Evolutionary conservation across 495 filamentous ascomycete genomes (phyloP), one percentile per base, ranked within the genome.

Genomic region (Astrothelium macrocarpum): DNA sequence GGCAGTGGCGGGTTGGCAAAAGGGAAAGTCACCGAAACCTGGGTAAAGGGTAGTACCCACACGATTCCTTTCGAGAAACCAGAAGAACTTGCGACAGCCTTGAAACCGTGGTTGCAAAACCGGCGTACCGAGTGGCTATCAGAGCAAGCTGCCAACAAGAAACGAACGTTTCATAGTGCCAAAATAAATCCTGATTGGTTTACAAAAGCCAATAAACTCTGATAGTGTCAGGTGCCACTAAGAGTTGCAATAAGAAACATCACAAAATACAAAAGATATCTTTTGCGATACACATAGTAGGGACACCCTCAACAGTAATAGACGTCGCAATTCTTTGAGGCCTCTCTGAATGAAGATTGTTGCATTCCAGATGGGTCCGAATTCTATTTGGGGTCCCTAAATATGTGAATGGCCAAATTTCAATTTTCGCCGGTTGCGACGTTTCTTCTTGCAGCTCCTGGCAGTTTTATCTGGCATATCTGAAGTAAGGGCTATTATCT

Each of bases 41-140:
- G 83, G n/a, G 69, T 97, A 1, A 75, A 85, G 60, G 82, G 79
- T 0, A 78, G 78, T 18, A 90, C 93, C 1, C 94, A 98, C 74
- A 72, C 96, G 32, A 80, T 96, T 45, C 88, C 93, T 2, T 66
- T 70, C 20, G 68, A 70, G 60, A 66, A 68, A 53, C 68, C 68
- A 28, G 61, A 32, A 9, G 34, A 65, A n/a, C 62, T 67, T 58
- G 68, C 66, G 5, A 58, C n/a, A 18, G 39, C 60, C 16, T 26
- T 60, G 1, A 83, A 80, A 1, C 29, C 59, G 26, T 70, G 68
- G 68, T 34, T 70, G 5, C 56, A 20, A 20, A 39, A 45, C 10
- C 25, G 49, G 2, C 49, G 25, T 29, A 28, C 9, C 5, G 25
- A 26, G 16, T 56, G 49, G 49, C 49, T 56, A 11, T 20, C 26